phyloP scores from a whole-genome alignment of 2,329 filamentous ascomycete genomes.

The Fusarium xylarioides region DNA sequence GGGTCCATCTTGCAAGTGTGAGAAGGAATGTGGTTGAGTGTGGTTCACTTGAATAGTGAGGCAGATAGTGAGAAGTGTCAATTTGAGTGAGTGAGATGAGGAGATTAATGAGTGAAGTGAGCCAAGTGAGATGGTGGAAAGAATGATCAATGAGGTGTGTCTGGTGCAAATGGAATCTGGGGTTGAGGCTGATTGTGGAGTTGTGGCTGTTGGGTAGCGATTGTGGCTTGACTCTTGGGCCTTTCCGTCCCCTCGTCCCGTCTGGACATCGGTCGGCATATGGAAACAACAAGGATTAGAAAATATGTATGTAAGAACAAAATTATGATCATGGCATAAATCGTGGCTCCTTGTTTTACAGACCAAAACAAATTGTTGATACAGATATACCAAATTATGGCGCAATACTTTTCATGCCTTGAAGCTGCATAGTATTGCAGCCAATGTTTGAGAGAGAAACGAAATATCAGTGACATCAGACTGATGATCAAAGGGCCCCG shows the following conservation, averaged over 20 bases:
- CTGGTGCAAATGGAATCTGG: slow-evolving; percentile 37
- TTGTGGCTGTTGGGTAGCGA: slow-evolving; percentile 29
- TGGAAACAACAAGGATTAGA: background rate
- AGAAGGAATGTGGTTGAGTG: background rate
- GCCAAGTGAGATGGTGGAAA: slow-evolving; percentile 19
- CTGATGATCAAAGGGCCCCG: background rate
- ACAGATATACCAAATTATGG: background rate
- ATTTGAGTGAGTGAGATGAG: background rate
- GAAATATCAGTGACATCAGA: slow-evolving; percentile 19
- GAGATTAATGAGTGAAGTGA: slow-evolving; percentile 10
- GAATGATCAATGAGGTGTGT: slow-evolving; percentile 26
- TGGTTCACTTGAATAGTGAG: background rate
- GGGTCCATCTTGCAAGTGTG: slow-evolving; percentile 3
- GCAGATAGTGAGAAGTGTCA: background rate
- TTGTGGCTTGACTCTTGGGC: slow-evolving; percentile 19
- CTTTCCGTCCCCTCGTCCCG: background rate
- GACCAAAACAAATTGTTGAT: background rate
- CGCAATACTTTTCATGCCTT: background rate
- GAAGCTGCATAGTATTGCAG: background rate
- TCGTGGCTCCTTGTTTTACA: background rate
- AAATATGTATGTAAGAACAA: background rate
- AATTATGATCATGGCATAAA: background rate
- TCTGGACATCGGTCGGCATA: background rate
- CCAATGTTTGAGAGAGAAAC: background rate
- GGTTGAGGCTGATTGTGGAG: slow-evolving; percentile 31